Evolutionary conservation across 2,329 filamentous ascomycete genomes (phyloP), one percentile per base, ranked within the genome.

Genomic region (Pleomassaria siparia): DNA sequence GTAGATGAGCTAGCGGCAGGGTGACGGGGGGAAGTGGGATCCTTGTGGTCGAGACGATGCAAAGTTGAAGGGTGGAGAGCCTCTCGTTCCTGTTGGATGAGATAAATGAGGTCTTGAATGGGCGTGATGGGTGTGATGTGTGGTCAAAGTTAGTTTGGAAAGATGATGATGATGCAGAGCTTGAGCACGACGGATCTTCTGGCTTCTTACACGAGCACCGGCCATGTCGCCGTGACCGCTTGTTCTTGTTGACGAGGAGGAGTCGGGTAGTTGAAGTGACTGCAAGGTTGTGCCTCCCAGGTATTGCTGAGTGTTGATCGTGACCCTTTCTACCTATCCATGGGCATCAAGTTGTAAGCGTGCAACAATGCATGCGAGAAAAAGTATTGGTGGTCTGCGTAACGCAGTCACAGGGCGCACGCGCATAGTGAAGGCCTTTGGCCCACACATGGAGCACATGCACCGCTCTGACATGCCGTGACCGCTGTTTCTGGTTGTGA

Each of bases 361-460:
- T 25, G 40, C 40, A 16, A n/a, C n/a, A n/a, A 20, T 28, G 25
- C 40, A 30, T 42, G 25, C 40, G 25, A 24, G 36, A 43, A 43
- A n/a, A 21, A 45, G 40, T 47, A 53, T 52, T 52, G 46, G 50
- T 52, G 40, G 46, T 43, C 30, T 50, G 54, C 49, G 57, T 58
- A 59, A 55, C 62, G 15, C 56, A 60, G 54, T 59, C 48, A 56
- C 43, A 49, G 39, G 48, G 51, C 54, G 48, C 51, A 51, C 55
- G 46, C 51, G 51, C 49, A 55, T 48, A 47, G 46, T 22, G 46
- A 47, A 49, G 25, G 43, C 37, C 7, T 51, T 57, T 55, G 55
- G 54, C 60, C 49, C 45, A 54, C 40, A 49, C 47, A 49, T 43
- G 44, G 46, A 26, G 9, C n/a, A n/a, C n/a, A n/a, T n/a, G 22